A percentile compares a stretch with the other conserved stretches of the same genome.
These are phyloP conservation scores for Gossypium sturtianum DNA, from an alignment of 345 rosid genomes.

Conservation along the genomic window DNA sequence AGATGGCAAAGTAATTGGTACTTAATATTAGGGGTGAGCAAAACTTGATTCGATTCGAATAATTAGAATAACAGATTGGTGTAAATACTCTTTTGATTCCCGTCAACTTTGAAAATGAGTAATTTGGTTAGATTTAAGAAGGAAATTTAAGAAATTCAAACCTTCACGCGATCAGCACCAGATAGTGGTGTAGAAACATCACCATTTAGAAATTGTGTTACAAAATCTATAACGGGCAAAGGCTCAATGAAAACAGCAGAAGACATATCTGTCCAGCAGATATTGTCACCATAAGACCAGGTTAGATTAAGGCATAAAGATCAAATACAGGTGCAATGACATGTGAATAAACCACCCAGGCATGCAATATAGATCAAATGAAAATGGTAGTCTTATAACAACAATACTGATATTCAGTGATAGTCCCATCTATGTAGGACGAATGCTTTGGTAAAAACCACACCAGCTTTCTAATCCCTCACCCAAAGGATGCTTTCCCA, in stretches of 20 bases:
- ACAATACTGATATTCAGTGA: slow-evolving; percentile 72
- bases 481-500: slow-evolving; percentile 70
- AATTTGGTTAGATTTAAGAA: not conserved
- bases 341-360: not conserved
- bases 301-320: not conserved
- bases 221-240: slow-evolving; percentile 72
- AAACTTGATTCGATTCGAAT: too few relatives aligned
- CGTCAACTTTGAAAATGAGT: too few relatives aligned
- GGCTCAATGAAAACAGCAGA: slow-evolving; percentile 96
- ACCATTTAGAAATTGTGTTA: slow-evolving; percentile 56
- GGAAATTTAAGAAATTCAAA: slow-evolving; percentile 17
- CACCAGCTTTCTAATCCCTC: slow-evolving; percentile 98
- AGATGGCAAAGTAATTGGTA: not conserved
- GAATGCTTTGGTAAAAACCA: slow-evolving; percentile 94
- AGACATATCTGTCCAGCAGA: slow-evolving; percentile 68
- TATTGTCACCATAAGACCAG: not conserved
- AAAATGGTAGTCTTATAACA: slow-evolving; percentile 6
- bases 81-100: too few relatives aligned
- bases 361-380: slow-evolving; percentile 7
- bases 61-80: too few relatives aligned
- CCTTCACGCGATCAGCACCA: slow-evolving; percentile 94
- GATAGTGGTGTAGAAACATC: slow-evolving; percentile 75
- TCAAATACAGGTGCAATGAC: not conserved
- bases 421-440: slow-evolving; percentile 91
- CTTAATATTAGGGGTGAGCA: too few relatives aligned